These are phyloP conservation scores for Silene noctiflora DNA, from an alignment of 179 eudicot genomes.

Conservation along the genomic window DNA sequence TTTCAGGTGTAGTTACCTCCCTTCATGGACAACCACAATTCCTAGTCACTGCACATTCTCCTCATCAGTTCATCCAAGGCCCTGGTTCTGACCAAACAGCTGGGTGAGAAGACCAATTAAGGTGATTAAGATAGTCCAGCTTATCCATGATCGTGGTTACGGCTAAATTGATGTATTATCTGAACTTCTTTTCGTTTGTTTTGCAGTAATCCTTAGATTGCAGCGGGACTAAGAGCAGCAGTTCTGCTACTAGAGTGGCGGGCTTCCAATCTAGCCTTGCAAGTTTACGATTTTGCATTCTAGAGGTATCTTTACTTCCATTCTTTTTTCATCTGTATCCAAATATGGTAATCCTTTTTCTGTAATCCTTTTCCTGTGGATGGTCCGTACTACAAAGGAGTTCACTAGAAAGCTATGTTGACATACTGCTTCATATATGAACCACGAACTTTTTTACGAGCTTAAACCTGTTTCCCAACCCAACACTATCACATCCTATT, in stretches of 20 bases:
- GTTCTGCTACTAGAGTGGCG: constrained; percentile 94
- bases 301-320: constrained; percentile 52
- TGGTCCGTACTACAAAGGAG: not conserved
- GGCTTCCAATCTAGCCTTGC: constrained; percentile 95
- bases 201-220: constrained; percentile 80
- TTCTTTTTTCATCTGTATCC: not conserved
- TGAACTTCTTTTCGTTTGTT: not conserved
- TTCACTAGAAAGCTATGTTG: not conserved
- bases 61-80: constrained; percentile 79
- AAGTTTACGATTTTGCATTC: constrained; percentile 73
- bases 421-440: not conserved
- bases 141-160: not conserved
- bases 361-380: not conserved
- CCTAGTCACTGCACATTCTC: constrained; percentile 69
- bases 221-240: constrained; percentile 94
- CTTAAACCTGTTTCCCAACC: not conserved
- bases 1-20: constrained; percentile 65
- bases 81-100: constrained; percentile 78
- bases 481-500: not conserved
- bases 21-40: constrained; percentile 76
- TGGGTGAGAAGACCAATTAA: constrained; percentile 75
- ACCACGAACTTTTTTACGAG: not conserved
- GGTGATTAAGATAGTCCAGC: constrained; percentile 34
- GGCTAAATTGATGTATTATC: not conserved
- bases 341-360: not conserved